A percentile compares a stretch with the other conserved stretches of the same genome.
Evolutionary conservation across 164 flowering plant genomes (phyloP).

Genomic region (Kingdonia uniflora): DNA sequence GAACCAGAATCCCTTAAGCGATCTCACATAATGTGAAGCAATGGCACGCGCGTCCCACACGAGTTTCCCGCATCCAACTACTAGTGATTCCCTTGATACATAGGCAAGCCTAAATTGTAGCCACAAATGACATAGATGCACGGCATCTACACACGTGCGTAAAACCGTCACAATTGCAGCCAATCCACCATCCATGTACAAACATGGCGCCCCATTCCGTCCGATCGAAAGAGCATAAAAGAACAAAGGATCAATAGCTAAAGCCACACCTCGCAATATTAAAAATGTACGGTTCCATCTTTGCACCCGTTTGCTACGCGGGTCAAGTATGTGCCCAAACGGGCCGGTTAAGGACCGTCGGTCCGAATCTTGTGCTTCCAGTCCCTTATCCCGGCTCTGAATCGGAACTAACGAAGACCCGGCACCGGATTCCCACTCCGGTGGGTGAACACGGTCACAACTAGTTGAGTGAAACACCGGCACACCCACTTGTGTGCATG

Average conservation of each 20-base stretch:
- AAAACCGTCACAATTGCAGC: slow-evolving; percentile 62
- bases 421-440: slow-evolving; percentile 87
- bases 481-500: slow-evolving; percentile 82
- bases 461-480: slow-evolving; percentile 96
- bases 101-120: slow-evolving; percentile 76
- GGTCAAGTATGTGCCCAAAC: slow-evolving; percentile 60
- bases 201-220: slow-evolving; percentile 55
- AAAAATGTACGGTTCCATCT: slow-evolving; percentile 63
- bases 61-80: slow-evolving; percentile 89
- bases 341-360: slow-evolving; percentile 11
- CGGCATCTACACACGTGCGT: slow-evolving; percentile 65
- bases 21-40: slow-evolving; percentile 61
- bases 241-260: slow-evolving; percentile 89
- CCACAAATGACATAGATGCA: slow-evolving; percentile 76
- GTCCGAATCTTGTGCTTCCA: neutral
- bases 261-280: slow-evolving; percentile 63
- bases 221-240: slow-evolving; percentile 80
- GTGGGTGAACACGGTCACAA: slow-evolving; percentile 66
- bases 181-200: slow-evolving; percentile 73
- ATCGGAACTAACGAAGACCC: slow-evolving; percentile 78
- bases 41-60: slow-evolving; percentile 88
- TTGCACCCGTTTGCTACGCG: slow-evolving; percentile 66
- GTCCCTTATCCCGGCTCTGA: slow-evolving; percentile 16
- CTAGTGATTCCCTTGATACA: slow-evolving; percentile 83
- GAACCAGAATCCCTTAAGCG: slow-evolving; percentile 86